Evolutionary conservation across 768 basidiomycete species (phyloP).

Genomic region (Boletellus sp.): DNA sequence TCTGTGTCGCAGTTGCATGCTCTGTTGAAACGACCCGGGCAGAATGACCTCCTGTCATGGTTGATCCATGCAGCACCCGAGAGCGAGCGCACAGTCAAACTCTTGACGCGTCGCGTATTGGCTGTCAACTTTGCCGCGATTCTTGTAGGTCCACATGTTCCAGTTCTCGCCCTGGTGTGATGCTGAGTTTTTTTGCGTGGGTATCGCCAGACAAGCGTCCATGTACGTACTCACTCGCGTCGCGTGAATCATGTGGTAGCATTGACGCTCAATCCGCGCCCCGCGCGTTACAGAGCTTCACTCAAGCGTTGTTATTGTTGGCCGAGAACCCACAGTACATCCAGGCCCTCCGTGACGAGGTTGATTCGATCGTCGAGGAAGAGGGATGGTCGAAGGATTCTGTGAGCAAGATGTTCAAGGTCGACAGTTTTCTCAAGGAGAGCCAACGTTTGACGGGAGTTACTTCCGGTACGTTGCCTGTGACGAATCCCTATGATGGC

Average conservation of each 20-base stretch:
- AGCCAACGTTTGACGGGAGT: constrained; percentile 32
- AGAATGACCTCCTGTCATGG: constrained; percentile 36
- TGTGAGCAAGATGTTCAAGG: constrained; percentile 29
- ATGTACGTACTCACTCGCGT: constrained; percentile 5
- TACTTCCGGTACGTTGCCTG: constrained; percentile 20
- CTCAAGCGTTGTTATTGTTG: constrained; percentile 34
- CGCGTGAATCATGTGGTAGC: background rate
- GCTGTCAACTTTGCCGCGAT: constrained; percentile 21
- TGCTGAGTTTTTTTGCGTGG: background rate
- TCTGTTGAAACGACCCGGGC: background rate
- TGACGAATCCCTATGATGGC: too few relatives aligned
- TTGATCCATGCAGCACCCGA: constrained; percentile 26
- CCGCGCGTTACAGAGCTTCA: constrained; percentile 25
- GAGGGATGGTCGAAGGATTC: constrained; percentile 26
- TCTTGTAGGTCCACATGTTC: constrained; percentile 13
- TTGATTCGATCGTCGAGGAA: constrained; percentile 7
- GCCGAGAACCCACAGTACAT: constrained; percentile 34
- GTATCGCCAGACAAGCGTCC: constrained; percentile 19
- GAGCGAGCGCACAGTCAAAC: constrained; percentile 13
- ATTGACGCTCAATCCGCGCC: background rate
- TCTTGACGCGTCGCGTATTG: constrained; percentile 24
- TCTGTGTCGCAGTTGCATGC: background rate
- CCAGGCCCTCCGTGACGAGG: constrained; percentile 6
- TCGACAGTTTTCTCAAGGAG: constrained; percentile 42
- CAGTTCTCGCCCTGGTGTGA: background rate